Conservation (phyloP, 169 alveolate species). For the Cryptosporidium ryanae region DNA sequence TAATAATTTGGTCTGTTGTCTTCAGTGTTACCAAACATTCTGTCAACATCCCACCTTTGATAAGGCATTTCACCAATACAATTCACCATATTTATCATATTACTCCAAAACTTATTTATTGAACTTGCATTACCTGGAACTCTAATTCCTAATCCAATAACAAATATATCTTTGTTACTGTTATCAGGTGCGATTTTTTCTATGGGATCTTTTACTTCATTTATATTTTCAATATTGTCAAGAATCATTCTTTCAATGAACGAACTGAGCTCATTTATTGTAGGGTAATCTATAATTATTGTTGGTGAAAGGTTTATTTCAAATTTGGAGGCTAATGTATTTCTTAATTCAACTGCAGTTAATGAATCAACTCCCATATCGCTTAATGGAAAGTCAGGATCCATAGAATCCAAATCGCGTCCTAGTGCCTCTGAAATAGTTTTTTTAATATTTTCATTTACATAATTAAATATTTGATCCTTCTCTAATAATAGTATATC, state of each 20-base stretch:
- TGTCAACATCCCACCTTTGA: slow-evolving; percentile 76
- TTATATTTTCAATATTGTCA: slow-evolving; percentile 12
- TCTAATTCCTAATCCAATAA: slow-evolving; percentile 77
- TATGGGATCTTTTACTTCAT: not conserved
- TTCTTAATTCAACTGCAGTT: slow-evolving; percentile 86
- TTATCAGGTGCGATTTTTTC: not conserved
- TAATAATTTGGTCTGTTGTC: slow-evolving; percentile 36
- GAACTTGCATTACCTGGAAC: slow-evolving; percentile 76
- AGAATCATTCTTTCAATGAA: slow-evolving; percentile 46
- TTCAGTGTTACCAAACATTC: slow-evolving; percentile 15
- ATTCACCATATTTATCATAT: slow-evolving; percentile 55
- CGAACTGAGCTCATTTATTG: slow-evolving; percentile 72
- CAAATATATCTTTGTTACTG: slow-evolving; percentile 45
- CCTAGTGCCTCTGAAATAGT: slow-evolving; percentile 54
- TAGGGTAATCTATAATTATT: slow-evolving; percentile 79
- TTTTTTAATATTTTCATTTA: slow-evolving; percentile 9
- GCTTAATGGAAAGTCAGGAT: slow-evolving; percentile 77
- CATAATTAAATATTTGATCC: slow-evolving; percentile 23
- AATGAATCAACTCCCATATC: slow-evolving; percentile 86
- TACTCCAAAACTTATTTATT: slow-evolving; percentile 72
- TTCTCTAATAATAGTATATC: slow-evolving; percentile 1
- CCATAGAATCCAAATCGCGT: slow-evolving; percentile 2
- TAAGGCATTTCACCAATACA: slow-evolving; percentile 78
- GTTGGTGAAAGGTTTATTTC: slow-evolving; percentile 78
- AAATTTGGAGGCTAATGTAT: slow-evolving; percentile 78